Conservation (phyloP, 345 rosid species). For the Populus alba region DNA sequence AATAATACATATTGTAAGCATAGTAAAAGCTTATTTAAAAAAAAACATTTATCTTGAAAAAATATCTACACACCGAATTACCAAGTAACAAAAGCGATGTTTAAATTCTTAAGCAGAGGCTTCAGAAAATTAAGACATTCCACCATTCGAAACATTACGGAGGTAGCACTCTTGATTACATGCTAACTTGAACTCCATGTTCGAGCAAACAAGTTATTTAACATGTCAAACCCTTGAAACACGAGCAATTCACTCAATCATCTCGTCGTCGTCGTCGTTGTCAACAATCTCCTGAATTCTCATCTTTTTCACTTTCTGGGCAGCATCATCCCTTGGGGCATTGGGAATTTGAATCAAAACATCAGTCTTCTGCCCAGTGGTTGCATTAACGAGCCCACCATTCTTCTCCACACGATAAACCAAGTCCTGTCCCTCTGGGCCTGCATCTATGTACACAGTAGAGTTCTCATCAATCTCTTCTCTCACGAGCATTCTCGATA, state of each 20-base stretch:
- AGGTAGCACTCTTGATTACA: too few species aligned
- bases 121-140: too few species aligned
- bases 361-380: slow-evolving; percentile 68
- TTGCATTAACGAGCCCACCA: slow-evolving; percentile 74
- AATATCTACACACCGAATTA: too few species aligned
- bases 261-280: slow-evolving; percentile 47
- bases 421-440: slow-evolving; percentile 33
- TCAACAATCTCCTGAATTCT: slow-evolving; percentile 68
- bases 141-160: too few species aligned
- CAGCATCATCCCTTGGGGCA: slow-evolving; percentile 43
- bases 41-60: too few species aligned
- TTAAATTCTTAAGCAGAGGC: too few species aligned
- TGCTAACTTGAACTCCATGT: too few species aligned
- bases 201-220: too few species aligned
- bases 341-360: slow-evolving; percentile 57
- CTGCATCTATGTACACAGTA: slow-evolving; percentile 71
- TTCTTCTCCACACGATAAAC: slow-evolving; percentile 62
- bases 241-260: slow-evolving; percentile 18
- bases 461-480: slow-evolving; percentile 90
- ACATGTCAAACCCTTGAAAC: too few species aligned
- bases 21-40: too few species aligned
- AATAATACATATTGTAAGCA: too few species aligned
- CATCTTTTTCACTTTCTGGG: slow-evolving; percentile 92
- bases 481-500: slow-evolving; percentile 75
- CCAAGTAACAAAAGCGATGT: too few species aligned